Base-by-base conservation (phyloP, 2,329 filamentous ascomycete species). In the Zopfia rhizophila region DNA sequence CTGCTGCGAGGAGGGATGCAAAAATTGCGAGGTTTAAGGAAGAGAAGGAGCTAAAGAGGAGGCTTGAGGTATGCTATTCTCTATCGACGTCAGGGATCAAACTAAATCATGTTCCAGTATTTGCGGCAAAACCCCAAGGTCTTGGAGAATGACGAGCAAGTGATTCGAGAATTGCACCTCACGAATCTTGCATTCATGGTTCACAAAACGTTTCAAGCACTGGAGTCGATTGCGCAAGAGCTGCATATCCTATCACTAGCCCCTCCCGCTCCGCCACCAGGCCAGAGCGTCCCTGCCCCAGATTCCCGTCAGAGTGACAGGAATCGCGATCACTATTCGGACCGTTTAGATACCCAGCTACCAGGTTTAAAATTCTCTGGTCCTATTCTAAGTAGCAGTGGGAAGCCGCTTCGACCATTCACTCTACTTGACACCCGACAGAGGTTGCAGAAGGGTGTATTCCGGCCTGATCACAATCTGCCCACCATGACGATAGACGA, bases 401-500 rank as follows among this genome's bases (percentile, higher is more conserved):
- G 94, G 31, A 94, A 90, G 67, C 94, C 94, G 11, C 78, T 97
- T 58, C 85, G 92, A 60, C 93, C 93, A 0, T 97, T 99, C 65
- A 97, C 91, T 1, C 79, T 99, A 16, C 79, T 95, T 4, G 87
- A 88, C 48, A 87, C 81, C 56, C 83, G 94, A 25, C 85, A 90
- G 51, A 86, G 91, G 51, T 73, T 96, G 48, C 83, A 86, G 49
- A 80, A 86, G 47, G 88, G 88, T 3, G 93, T 99, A 0, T 99
- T 99, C 73, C 82, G 90, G 43, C 85, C 91, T 0, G 91, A 94
- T 6, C 94, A 99, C 69, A 97, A 90, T 72, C 76, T 99, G 47
- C 94, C 94, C 1, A 97, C 94, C 3, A 97, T 99, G 94, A 90
- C 85, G 1, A 97, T 99, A 51, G 94, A 99, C 60, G 94, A 99